Base-by-base conservation (phyloP, 306 rosid species). In the Trifolium pratense region DNA sequence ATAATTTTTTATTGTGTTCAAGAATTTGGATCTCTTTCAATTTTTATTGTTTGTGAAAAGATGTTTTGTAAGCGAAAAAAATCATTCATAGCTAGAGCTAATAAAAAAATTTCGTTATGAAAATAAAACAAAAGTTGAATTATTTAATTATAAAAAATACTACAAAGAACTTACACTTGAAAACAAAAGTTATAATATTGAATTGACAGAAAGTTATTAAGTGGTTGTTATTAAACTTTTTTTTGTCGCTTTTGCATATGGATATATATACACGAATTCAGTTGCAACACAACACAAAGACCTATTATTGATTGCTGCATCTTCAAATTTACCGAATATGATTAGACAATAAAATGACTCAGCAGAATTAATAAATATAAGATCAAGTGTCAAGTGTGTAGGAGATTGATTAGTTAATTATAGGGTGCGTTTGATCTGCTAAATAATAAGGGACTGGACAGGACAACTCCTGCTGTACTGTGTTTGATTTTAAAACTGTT, bases 261-360 rank as follows among this genome's bases (percentile, higher is more conserved):
- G n/a, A n/a, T 14, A 52, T 52, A 52, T 12, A 29, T 29, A 29
- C 3, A 26, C 31, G 31, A 5, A 51, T 56, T 56, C 9, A 56
- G 61, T 11, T 55, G 61, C 14, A 55, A n/a, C 32, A 55, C n/a
- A n/a, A n/a, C n/a, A n/a, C 62, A 56, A 56, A 20, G 7, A 23
- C 16, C 36, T 56, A 2, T 12, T 56, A 11, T 56, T 52, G 4
- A 23, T 25, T 37, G 18, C 17, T 62, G 5, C 31, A 62, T 18
- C 29, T 37, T 14, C 49, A 40, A 26, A 42, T 70, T 51, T 78
- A 36, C 77, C 34, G 39, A 70, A 62, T 39, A 70, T 63, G 82
- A 70, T 71, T 62, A 62, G 77, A 71, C 81, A 78, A 58, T 57
- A 46, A 17, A 2, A n/a, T 53, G 66, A 63, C 40, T 49, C 48